phyloP scores from a whole-genome alignment of 2,329 filamentous ascomycete genomes.

The Ophiosphaerella korrae region DNA sequence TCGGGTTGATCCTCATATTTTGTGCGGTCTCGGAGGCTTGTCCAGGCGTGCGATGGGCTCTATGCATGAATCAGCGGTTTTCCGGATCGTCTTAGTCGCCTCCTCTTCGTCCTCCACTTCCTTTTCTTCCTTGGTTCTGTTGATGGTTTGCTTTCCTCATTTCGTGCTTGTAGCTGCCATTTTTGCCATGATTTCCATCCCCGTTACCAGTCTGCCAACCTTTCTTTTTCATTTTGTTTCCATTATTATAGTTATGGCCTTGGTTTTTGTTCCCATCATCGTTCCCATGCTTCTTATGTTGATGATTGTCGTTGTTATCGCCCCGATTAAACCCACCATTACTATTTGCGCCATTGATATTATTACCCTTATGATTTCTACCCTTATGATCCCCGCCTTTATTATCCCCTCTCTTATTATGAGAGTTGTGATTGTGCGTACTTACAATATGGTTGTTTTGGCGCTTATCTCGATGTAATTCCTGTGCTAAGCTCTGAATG shows the following conservation, averaged over 20 bases:
- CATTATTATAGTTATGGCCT: not conserved
- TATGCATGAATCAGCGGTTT: constrained; percentile 1
- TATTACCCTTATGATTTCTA: too few species aligned
- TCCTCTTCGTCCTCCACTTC: not conserved
- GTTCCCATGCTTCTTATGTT: too few species aligned
- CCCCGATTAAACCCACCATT: not conserved
- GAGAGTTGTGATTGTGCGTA: too few species aligned
- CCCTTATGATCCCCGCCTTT: too few species aligned
- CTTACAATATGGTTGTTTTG: not conserved
- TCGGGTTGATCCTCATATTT: too few species aligned
- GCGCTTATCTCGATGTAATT: not conserved
- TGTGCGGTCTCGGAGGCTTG: too few species aligned
- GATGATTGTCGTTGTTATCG: not conserved
- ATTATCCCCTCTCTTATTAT: too few species aligned
- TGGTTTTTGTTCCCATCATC: not conserved
- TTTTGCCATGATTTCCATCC: not conserved
- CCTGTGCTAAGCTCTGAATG: not conserved
- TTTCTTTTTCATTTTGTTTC: constrained; percentile 1
- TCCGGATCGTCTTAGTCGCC: not conserved
- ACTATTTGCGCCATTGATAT: too few species aligned
- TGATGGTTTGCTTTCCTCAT: not conserved
- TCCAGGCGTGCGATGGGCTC: not conserved
- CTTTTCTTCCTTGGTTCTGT: not conserved
- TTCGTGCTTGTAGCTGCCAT: not conserved
- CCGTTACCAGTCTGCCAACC: not conserved